Base-by-base conservation (phyloP, 2,329 filamentous ascomycete genomes). In the Xylogone sp. region DNA sequence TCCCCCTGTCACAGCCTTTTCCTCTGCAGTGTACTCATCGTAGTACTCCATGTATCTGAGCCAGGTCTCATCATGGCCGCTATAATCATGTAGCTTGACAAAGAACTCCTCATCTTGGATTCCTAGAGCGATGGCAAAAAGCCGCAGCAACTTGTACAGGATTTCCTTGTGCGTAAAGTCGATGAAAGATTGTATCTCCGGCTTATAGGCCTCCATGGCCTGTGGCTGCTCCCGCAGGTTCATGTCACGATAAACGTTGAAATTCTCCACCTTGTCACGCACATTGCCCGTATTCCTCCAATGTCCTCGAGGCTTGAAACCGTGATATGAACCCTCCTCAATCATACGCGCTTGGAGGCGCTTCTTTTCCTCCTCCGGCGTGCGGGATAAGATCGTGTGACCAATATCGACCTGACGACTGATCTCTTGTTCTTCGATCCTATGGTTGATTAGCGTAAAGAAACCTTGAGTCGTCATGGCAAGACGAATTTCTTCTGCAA, bases 361-460 rank as follows among this genome's bases (percentile, higher is more conserved):
- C n/a, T 39, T 5, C n/a, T 39, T 39, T 18, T 39, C 34, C n/a
- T 39, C 34, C n/a, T 4, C 8, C n/a, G 34, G 34, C n/a, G 34
- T 39, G 8, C 34, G 34, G 8, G 8, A 9, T 7, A 39, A 16
- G n/a, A 39, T 39, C 5, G 34, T 39, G 34, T 39, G 34, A 4
- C 34, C 34, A 16, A 39, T 39, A 39, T 39, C 34, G 13, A 16
- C 34, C 34, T 39, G 34, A 39, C 34, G 53, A n/a, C 80, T 72
- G 16, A 83, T 75, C 22, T 77, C 72, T 12, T 67, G 55, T 24
- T 67, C 48, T 3, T 66, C 39, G 53, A 69, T 53, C 65, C 70
- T 61, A 52, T 82, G 79, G 57, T 82, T 72, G n/a, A 75, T 66
- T 2, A 83, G 58, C 20, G 71, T 75, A 65, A 84, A 84, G 70